These are phyloP conservation scores for Candida boidinii DNA, from an alignment of 805 yeast species.

Conservation along the genomic window DNA sequence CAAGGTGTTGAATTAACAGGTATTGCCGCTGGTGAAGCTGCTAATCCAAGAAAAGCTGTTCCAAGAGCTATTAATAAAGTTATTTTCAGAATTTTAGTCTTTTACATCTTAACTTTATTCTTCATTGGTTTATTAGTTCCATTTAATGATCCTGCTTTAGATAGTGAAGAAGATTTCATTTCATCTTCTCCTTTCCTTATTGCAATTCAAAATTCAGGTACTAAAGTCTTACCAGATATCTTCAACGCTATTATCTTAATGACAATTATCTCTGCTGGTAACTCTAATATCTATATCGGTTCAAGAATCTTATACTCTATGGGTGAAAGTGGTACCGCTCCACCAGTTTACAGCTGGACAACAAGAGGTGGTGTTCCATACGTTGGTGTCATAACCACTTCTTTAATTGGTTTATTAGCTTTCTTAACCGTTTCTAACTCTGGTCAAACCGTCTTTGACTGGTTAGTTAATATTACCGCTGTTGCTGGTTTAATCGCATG, in stretches of 20 bases:
- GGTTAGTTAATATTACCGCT: conserved; percentile 71
- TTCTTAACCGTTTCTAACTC: conserved; percentile 46
- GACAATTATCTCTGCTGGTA: conserved; percentile 72
- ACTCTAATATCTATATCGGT: conserved; percentile 65
- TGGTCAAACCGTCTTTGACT: conserved; percentile 54
- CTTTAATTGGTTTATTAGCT: conserved; percentile 56
- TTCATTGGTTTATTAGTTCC: conserved; percentile 69
- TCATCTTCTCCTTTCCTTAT: conserved; percentile 66
- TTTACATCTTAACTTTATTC: conserved; percentile 57
- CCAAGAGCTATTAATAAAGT: conserved; percentile 69
- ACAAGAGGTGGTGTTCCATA: conserved; percentile 56
- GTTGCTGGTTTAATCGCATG: conserved; percentile 70
- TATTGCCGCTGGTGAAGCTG: conserved; percentile 66
- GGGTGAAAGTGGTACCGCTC: conserved; percentile 52
- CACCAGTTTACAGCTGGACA: conserved; percentile 38
- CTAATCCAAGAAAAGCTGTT: conserved; percentile 59
- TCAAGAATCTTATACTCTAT: conserved; percentile 62
- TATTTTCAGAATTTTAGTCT: conserved; percentile 53
- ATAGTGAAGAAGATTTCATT: conserved; percentile 27
- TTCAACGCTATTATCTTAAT: conserved; percentile 63
- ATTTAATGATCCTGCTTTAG: conserved; percentile 48
- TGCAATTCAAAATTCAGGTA: conserved; percentile 63
- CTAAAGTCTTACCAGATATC: conserved; percentile 55
- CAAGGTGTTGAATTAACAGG: conserved; percentile 77
- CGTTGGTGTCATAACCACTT: conserved; percentile 45